phyloP scores from a whole-genome alignment of 2,329 filamentous ascomycete genomes.

The Teratosphaeria gauchensis region DNA sequence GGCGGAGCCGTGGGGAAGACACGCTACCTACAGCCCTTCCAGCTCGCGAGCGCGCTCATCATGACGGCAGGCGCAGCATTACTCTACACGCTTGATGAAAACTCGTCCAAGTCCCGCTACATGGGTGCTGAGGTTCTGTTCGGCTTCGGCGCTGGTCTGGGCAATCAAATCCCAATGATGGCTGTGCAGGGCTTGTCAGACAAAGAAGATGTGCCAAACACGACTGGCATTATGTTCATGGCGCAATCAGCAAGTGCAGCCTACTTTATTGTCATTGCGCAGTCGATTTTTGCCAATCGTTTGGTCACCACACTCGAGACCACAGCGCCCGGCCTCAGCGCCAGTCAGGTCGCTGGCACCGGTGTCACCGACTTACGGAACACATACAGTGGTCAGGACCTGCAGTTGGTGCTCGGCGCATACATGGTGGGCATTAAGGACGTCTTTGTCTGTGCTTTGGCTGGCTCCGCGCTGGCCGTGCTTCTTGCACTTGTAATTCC shows the following conservation, averaged over 20 bases:
- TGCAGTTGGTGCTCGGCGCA: background rate
- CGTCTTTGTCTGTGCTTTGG: background rate
- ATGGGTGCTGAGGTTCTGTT: constrained; percentile 35
- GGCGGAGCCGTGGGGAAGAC: background rate
- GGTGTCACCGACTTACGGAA: background rate
- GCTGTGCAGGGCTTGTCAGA: constrained; percentile 22
- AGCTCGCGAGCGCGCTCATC: constrained; percentile 25
- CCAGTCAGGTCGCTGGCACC: background rate
- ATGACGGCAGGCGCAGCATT: constrained; percentile 30
- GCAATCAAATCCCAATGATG: constrained; percentile 42
- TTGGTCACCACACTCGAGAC: background rate
- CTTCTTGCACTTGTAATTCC: background rate
- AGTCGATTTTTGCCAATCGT: background rate
- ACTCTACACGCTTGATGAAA: constrained; percentile 34
- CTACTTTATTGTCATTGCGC: background rate
- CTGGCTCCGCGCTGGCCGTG: background rate
- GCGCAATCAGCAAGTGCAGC: background rate
- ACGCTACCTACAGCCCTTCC: constrained; percentile 11
- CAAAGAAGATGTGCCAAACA: background rate
- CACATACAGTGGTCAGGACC: background rate
- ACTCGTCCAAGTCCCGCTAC: constrained; percentile 15
- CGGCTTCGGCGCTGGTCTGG: constrained; percentile 39
- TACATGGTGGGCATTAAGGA: background rate
- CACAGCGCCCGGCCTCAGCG: background rate
- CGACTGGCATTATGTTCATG: background rate